Conservation (phyloP, 805 yeast species). For the Myxozyma udenii region DNA sequence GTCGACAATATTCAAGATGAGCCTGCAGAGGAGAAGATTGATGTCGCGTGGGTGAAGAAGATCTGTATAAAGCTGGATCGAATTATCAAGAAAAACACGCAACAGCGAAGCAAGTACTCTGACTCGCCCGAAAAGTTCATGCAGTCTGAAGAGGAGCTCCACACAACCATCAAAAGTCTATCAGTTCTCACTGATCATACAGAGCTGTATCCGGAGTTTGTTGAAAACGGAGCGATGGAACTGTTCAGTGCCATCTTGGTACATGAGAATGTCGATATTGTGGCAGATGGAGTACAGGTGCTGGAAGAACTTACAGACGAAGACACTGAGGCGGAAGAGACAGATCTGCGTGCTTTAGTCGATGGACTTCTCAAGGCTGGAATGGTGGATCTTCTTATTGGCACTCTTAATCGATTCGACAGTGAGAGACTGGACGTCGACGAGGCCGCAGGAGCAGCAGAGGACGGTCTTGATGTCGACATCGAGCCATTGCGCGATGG, state of each 20-base stretch:
- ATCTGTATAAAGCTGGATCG: slow-evolving; percentile 20
- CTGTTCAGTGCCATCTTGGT: slow-evolving; percentile 11
- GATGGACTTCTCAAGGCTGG: slow-evolving; percentile 15
- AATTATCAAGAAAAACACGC: slow-evolving; percentile 21
- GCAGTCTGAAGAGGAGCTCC: slow-evolving; percentile 31
- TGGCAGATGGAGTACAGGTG: slow-evolving; percentile 25
- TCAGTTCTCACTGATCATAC: slow-evolving; percentile 26
- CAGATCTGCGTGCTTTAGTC: slow-evolving; percentile 11
- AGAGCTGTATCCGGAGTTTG: slow-evolving; percentile 22
- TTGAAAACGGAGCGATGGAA: slow-evolving; percentile 14
- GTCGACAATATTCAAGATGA: slow-evolving; percentile 21
- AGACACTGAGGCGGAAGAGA: slow-evolving; percentile 19
- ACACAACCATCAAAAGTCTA: slow-evolving; percentile 17
- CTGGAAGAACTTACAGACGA: slow-evolving; percentile 29
- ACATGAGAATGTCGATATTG: slow-evolving; percentile 31
- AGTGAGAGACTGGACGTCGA: slow-evolving; percentile 11
- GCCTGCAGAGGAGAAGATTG: slow-evolving; percentile 11
- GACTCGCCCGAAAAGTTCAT: slow-evolving; percentile 28
- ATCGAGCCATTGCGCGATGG: slow-evolving; percentile 26
- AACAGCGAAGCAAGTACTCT: slow-evolving; percentile 24
- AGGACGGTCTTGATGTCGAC: too few species aligned
- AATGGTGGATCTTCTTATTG: slow-evolving; percentile 16
- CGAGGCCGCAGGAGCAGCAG: slow-evolving; percentile 4
- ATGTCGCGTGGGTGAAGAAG: slow-evolving; percentile 22
- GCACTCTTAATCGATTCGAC: slow-evolving; percentile 21